Conservation (phyloP, 805 yeast genomes). For the Cyberlindnera veronae region DNA sequence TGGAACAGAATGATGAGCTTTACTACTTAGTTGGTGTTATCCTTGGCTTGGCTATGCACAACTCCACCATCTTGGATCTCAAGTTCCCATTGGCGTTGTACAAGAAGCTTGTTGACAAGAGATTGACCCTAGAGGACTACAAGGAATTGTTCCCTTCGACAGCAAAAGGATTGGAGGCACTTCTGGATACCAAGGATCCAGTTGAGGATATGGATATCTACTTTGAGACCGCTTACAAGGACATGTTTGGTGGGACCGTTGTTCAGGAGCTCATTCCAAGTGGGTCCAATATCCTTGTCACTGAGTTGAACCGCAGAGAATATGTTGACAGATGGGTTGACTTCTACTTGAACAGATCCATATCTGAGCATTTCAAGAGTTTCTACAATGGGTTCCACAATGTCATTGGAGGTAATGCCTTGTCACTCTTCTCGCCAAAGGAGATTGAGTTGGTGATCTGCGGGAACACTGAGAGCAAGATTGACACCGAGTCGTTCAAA, state of each 20-base stretch:
- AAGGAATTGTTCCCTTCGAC: slow-evolving; percentile 65
- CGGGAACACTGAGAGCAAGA: slow-evolving; percentile 62
- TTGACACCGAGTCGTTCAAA: slow-evolving; percentile 64
- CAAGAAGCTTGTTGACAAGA: slow-evolving; percentile 61
- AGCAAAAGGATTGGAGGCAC: slow-evolving; percentile 45
- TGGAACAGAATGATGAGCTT: slow-evolving; percentile 43
- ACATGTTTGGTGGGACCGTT: slow-evolving; percentile 40
- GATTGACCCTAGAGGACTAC: slow-evolving; percentile 60
- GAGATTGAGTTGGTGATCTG: slow-evolving; percentile 78
- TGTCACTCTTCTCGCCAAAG: slow-evolving; percentile 74
- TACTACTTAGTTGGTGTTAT: slow-evolving; percentile 82
- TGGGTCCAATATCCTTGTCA: slow-evolving; percentile 58
- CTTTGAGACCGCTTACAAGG: slow-evolving; percentile 59
- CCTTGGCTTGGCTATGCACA: slow-evolving; percentile 86
- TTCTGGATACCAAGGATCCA: slow-evolving; percentile 42
- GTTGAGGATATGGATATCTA: slow-evolving; percentile 50
- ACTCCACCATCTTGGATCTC: slow-evolving; percentile 81
- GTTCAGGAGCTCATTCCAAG: slow-evolving; percentile 51
- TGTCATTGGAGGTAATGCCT: slow-evolving; percentile 77
- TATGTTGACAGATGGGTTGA: slow-evolving; percentile 63
- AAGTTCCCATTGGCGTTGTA: slow-evolving; percentile 73
- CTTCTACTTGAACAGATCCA: slow-evolving; percentile 55
- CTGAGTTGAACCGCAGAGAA: slow-evolving; percentile 48
- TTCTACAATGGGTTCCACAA: slow-evolving; percentile 69
- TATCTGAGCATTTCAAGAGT: slow-evolving; percentile 48